Conservation (phyloP, 2,329 filamentous ascomycete species). For the Didymosphaeria variabile region DNA sequence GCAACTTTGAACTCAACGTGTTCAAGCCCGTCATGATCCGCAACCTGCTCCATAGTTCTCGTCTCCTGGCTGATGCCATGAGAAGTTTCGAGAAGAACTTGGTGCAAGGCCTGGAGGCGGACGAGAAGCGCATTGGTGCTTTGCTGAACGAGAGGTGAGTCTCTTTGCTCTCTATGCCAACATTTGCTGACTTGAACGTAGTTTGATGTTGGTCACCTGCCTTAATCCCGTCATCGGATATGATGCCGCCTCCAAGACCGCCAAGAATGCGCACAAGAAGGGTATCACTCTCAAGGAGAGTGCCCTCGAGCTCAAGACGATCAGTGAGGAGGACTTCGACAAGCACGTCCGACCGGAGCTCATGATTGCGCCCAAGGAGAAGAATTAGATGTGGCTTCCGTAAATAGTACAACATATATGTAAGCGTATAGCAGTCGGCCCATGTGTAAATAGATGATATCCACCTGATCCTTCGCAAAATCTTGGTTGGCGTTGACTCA, state of each 20-base stretch:
- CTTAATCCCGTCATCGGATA: slow-evolving; percentile 89
- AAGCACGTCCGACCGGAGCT: slow-evolving; percentile 88
- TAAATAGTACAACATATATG: slow-evolving; percentile 17
- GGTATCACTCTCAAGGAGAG: slow-evolving; percentile 91
- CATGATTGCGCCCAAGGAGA: slow-evolving; percentile 86
- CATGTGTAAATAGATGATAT: slow-evolving; percentile 13
- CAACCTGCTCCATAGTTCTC: slow-evolving; percentile 91
- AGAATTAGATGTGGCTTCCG: slow-evolving; percentile 56
- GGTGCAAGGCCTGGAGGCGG: slow-evolving; percentile 85
- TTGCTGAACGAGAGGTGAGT: slow-evolving; percentile 94
- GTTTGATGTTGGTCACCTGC: slow-evolving; percentile 97
- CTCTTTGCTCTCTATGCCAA: background rate
- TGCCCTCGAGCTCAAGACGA: slow-evolving; percentile 89
- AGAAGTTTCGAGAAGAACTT: slow-evolving; percentile 94
- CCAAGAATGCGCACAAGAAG: slow-evolving; percentile 94
- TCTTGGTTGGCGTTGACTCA: background rate
- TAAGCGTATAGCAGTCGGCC: slow-evolving; percentile 3
- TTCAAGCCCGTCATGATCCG: slow-evolving; percentile 98
- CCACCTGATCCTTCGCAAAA: background rate
- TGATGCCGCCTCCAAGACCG: slow-evolving; percentile 45
- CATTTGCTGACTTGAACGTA: slow-evolving; percentile 47
- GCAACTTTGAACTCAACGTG: slow-evolving; percentile 98
- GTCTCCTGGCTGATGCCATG: slow-evolving; percentile 92
- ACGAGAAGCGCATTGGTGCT: slow-evolving; percentile 88
- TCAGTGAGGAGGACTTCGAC: slow-evolving; percentile 91